Percentiles rank a stretch among this genome's conserved stretches.
Evolutionary conservation across 2,329 filamentous ascomycete species (phyloP).

Genomic region (Aspergillus ustus): DNA sequence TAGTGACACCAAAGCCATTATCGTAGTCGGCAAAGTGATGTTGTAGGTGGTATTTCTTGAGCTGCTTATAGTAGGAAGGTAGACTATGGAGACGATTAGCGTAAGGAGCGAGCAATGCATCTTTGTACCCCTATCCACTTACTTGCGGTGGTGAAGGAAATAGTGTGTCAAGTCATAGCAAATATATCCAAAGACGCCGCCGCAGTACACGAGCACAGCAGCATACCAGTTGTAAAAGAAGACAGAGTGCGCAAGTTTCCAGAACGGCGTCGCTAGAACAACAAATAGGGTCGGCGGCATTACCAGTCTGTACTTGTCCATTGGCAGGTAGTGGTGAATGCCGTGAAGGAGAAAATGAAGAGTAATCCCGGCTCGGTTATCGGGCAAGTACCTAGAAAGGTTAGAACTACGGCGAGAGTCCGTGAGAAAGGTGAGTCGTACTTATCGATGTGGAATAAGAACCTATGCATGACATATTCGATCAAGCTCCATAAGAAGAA

Average conservation of each 20-base stretch:
- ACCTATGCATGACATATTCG: constrained; percentile 87
- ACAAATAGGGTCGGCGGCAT: constrained; percentile 94
- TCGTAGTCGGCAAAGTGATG: constrained; percentile 99
- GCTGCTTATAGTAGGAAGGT: constrained; percentile 82
- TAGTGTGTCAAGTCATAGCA: constrained; percentile 98
- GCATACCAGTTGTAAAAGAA: constrained; percentile 86
- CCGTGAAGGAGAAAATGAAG: constrained; percentile 93
- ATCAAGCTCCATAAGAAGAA: constrained; percentile 84
- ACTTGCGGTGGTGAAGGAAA: constrained; percentile 95
- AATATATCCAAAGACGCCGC: constrained; percentile 92
- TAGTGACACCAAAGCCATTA: constrained; percentile 96
- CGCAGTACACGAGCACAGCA: constrained; percentile 78
- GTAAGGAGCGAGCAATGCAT: constrained; percentile 18
- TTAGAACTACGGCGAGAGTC: constrained; percentile 23
- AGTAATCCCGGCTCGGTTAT: constrained; percentile 86
- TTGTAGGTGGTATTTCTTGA: constrained; percentile 97
- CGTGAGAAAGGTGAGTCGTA: constrained; percentile 52
- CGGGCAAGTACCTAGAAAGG: constrained; percentile 73
- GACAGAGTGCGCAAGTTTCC: constrained; percentile 81
- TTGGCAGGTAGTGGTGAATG: constrained; percentile 98
- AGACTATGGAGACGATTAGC: constrained; percentile 55
- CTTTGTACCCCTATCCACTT: constrained; percentile 39
- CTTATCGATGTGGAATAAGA: constrained; percentile 91
- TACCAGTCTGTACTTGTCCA: constrained; percentile 95
- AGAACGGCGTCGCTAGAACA: constrained; percentile 84